Base-by-base conservation (phyloP, 2,329 filamentous ascomycete species). In the Scedosporium dehoogii region DNA sequence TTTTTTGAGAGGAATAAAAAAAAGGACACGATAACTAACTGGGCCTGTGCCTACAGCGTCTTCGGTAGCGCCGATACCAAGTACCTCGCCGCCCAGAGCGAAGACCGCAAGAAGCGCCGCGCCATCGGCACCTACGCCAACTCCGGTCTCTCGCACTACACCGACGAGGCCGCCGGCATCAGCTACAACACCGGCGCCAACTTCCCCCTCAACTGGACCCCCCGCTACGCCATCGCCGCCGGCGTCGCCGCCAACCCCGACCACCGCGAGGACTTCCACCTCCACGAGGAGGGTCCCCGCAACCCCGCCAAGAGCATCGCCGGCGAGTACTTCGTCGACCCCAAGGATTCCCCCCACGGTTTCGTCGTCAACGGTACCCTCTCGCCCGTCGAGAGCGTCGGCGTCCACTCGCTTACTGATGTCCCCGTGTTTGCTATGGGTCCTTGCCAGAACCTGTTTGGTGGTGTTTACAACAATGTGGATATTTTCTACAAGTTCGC, bases 141-240 rank as follows among this genome's bases (percentile, higher is more conserved):
- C 68, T 90, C 89, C 0, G 91, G 91, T 21, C 77, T 88, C 10
- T 90, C 86, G 0, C 87, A 92, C 73, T 96, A 96, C 80, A 85
- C 83, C 4, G 76, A 83, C 51, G 76, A 79, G 62, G 75, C 76
- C 66, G 74, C 78, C 44, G 81, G 82, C 64, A 80, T 89, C 66
- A 83, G 83, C 63, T 93, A 93, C 78, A 82, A 81, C 68, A 89
- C 89, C 23, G 87, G 88, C 60, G 80, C 84, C 67, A 84, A 89
- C 76, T 96, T 94, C 80, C 91, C 91, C 21, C 79, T 83, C 65
- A 91, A 91, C 78, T 94, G 91, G 90, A 88, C 91, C 71, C 91
- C 91, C 14, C 84, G 91, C 38, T 94, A 93, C 75, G 88, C 89
- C 63, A 84, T 96, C 59, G 90, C 89, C 62, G 82, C 85, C 48